phyloP scores from a whole-genome alignment of 805 yeast species.

The Cyberlindnera americana region DNA sequence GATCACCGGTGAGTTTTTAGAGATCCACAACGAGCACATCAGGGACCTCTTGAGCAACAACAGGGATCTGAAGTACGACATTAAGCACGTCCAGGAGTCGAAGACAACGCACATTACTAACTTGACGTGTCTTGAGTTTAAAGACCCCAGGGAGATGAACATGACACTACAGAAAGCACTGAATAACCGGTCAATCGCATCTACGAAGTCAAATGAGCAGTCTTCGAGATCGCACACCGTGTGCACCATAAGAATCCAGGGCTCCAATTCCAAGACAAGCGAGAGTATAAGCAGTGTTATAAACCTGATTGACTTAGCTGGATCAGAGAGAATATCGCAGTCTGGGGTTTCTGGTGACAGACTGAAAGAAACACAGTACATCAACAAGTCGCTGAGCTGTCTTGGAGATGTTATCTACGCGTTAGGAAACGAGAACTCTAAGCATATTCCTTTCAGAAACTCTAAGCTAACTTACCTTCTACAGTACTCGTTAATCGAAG shows the following conservation, averaged over 20 bases:
- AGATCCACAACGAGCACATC: conserved; percentile 82
- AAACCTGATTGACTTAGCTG: conserved; percentile 88
- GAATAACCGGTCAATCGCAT: conserved; percentile 68
- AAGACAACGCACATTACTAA: conserved; percentile 61
- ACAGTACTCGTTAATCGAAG: conserved; percentile 80
- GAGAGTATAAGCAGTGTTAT: conserved; percentile 54
- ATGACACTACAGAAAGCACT: conserved; percentile 51
- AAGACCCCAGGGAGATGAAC: conserved; percentile 46
- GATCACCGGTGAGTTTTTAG: conserved; percentile 73
- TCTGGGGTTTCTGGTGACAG: conserved; percentile 81
- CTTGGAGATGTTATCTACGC: conserved; percentile 87
- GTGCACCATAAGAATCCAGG: conserved; percentile 59
- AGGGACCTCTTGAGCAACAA: conserved; percentile 52
- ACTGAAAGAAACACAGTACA: conserved; percentile 81
- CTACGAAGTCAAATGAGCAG: conserved; percentile 74
- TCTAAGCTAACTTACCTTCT: conserved; percentile 85
- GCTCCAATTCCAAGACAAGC: conserved; percentile 48
- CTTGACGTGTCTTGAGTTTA: conserved; percentile 46
- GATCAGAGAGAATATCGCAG: conserved; percentile 77
- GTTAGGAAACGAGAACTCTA: conserved; percentile 43
- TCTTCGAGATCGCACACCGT: conserved; percentile 93
- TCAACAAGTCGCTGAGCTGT: conserved; percentile 82
- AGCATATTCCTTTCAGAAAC: conserved; percentile 90
- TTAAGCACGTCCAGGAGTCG: conserved; percentile 58
- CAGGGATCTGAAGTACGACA: conserved; percentile 49